Base-by-base conservation (phyloP, 106 monocot species). In the Dendrobium huoshanense region DNA sequence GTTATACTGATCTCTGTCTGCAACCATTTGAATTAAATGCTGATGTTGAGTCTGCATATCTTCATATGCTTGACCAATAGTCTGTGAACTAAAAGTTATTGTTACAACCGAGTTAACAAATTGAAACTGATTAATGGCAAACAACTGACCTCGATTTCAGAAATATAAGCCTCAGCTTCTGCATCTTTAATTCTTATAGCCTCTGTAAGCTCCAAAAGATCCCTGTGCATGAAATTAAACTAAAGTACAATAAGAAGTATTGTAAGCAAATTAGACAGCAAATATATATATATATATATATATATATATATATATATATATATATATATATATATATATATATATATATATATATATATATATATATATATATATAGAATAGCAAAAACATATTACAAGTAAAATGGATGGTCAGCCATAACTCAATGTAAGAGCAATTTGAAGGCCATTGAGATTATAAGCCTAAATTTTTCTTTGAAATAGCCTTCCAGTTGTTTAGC, bases 11-110 rank as follows among this genome's bases (percentile, higher is more conserved):
- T 99, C 98, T 91, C 98, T 89, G 41, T 89, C 91, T 73, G 89
- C 81, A 81, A 91, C 89, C 78, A 85, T 89, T 82, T 93, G 92
- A 77, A 85, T 81, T 58, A 99, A 88, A 87, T 84, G 91, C 56
- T 95, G 98, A 80, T 93, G 88, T 73, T 99, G 98, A 42, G 92
- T 87, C 79, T 92, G 95, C 98, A 99, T 99, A 81, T 99, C 98
- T 91, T 99, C 98, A 79, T 95, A 99, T 54, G 98, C 95, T 95
- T 99, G 95, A 31, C 98, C 95, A 82, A 99, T 95, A 73, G 95
- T 91, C 98, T 99, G 85, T 99, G 85, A 67, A 16, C 74, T 25
- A n/a, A 29, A 77, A 74, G 37, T 27, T 81, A 47, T 42, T 48
- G 47, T 59, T n/a, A 68, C 19, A 10, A 16, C 9, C 11, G 72